Evolutionary conservation across 73 alveolate genomes (phyloP).

Genomic region (Uronychia setigera): DNA sequence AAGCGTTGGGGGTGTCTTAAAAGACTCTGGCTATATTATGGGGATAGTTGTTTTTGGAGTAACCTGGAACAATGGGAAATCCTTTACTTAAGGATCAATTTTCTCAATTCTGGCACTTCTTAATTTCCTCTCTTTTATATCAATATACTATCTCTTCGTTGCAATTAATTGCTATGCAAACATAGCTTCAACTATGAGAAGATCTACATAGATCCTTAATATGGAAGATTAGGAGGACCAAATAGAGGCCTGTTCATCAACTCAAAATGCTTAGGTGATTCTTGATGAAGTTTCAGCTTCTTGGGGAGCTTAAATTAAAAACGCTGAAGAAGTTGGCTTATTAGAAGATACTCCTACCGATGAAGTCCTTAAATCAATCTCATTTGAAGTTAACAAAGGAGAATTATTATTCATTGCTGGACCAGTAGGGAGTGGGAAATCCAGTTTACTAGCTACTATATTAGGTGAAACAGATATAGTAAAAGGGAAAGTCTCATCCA

Average conservation of each 20-base stretch:
- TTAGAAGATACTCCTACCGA: background rate
- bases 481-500: background rate
- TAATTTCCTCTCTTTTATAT: background rate
- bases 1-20: background rate
- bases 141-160: too few species aligned
- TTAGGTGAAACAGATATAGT: slow-evolving; percentile 27
- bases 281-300: background rate
- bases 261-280: background rate
- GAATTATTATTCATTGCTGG: slow-evolving; percentile 91
- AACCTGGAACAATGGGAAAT: background rate
- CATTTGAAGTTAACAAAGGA: slow-evolving; percentile 62
- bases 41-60: background rate
- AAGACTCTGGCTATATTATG: background rate
- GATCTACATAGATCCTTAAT: too few species aligned
- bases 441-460: slow-evolving; percentile 75
- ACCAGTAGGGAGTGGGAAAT: slow-evolving; percentile 94
- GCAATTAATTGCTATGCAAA: too few species aligned
- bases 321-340: background rate
- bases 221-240: too few species aligned
- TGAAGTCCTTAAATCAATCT: background rate
- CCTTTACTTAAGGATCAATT: background rate
- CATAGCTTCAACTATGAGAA: too few species aligned
- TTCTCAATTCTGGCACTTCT: background rate
- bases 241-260: too few species aligned
- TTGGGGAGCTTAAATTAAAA: background rate